phyloP scores from a whole-genome alignment of 2,329 filamentous ascomycete species.

The Atkinsonella texensis region DNA sequence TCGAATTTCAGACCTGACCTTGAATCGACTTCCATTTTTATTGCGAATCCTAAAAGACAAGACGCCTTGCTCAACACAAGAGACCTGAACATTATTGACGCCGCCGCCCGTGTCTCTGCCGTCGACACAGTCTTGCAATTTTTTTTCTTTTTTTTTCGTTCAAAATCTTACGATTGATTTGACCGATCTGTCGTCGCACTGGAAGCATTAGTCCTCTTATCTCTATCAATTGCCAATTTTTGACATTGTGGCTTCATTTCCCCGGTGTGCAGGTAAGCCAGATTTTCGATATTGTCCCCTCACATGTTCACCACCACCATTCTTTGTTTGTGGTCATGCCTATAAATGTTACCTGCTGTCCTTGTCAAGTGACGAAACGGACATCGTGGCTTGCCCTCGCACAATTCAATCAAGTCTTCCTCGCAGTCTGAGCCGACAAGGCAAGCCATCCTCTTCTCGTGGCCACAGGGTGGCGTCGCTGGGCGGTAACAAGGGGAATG shows the following conservation, averaged over 20 bases:
- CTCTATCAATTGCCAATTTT: not conserved
- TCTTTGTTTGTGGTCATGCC: no score
- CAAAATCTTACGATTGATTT: not conserved
- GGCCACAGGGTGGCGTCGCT: no score
- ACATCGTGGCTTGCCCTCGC: not conserved
- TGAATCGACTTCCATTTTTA: not conserved
- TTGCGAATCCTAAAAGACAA: not conserved
- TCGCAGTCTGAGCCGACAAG: not conserved
- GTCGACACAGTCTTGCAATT: not conserved
- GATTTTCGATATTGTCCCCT: not conserved
- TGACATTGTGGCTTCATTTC: not conserved
- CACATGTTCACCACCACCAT: no score
- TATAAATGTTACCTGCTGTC: not conserved
- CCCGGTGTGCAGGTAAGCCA: not conserved
- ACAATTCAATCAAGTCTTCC: not conserved
- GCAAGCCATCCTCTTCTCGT: no score
- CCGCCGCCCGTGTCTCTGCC: no score
- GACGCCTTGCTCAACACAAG: not conserved
- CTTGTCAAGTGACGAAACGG: not conserved
- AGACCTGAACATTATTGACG: no score
- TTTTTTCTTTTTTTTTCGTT: not conserved
- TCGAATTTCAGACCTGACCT: not conserved
- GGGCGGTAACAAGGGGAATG: not conserved
- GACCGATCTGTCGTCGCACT: not conserved
- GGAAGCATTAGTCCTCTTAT: not conserved